Conservation (phyloP, 257 asterid genomes). For the Voacanga thouarsii region DNA sequence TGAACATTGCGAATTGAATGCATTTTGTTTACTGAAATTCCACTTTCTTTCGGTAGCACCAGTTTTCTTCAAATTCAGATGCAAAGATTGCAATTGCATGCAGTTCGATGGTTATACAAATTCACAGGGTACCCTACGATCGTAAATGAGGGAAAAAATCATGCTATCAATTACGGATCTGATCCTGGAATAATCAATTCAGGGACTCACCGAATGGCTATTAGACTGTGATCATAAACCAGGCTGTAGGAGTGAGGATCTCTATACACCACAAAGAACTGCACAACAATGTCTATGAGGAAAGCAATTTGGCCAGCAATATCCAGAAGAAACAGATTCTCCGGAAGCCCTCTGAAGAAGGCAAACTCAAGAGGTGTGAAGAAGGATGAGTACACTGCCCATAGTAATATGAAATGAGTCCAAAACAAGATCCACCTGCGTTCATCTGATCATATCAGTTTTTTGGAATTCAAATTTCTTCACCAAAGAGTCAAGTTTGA, state of each 20-base stretch:
- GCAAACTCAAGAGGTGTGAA: constrained; percentile 77
- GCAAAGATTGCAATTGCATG: no score
- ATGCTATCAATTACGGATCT: no score
- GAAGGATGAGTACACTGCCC: constrained; percentile 82
- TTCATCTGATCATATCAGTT: neutral
- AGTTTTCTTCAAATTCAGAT: no score
- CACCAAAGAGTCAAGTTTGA: neutral
- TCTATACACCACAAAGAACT: constrained; percentile 56
- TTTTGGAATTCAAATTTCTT: neutral
- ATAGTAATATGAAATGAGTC: constrained; percentile 58
- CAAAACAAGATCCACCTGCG: constrained; percentile 65
- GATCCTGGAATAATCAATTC: no score
- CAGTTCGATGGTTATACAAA: no score
- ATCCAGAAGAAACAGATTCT: constrained; percentile 62
- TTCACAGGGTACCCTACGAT: no score
- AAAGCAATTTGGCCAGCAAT: constrained; percentile 68
- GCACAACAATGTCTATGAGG: constrained; percentile 51
- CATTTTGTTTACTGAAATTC: no score
- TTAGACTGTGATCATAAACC: constrained; percentile 44
- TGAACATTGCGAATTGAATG: no score
- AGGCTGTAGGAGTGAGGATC: constrained; percentile 53
- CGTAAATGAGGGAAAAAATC: no score
- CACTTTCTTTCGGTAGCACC: no score
- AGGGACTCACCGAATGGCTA: constrained; percentile 49
- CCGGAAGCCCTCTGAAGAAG: constrained; percentile 72